phyloP scores from a whole-genome alignment of 768 basidiomycete species.

The Fibroporia radiculosa region DNA sequence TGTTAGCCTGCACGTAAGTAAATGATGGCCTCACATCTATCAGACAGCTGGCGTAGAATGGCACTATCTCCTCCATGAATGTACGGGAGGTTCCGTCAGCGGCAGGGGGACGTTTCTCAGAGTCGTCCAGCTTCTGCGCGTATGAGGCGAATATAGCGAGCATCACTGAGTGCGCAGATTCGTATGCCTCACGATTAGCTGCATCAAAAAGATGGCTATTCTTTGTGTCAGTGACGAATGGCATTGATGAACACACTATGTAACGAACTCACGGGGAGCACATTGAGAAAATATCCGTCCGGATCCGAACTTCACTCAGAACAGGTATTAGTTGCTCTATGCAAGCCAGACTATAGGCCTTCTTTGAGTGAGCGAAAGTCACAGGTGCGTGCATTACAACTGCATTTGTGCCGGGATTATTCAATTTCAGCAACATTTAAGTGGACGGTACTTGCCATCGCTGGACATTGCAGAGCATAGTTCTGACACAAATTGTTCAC shows the following conservation, averaged over 20 bases:
- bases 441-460: conserved; percentile 1
- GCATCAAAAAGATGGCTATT: conserved; percentile 60
- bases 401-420: background rate
- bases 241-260: too few species aligned
- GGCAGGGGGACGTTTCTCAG: conserved; percentile 6
- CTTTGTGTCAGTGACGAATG: too few species aligned
- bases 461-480: conserved; percentile 18
- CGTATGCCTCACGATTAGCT: conserved; percentile 65
- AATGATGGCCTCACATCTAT: conserved; percentile 58
- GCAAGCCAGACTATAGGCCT: conserved; percentile 61
- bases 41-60: conserved; percentile 66
- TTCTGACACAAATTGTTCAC: conserved; percentile 31
- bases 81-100: conserved; percentile 11
- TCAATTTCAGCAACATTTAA: background rate
- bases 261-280: conserved; percentile 54
- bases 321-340: conserved; percentile 72
- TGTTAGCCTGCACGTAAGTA: too few species aligned
- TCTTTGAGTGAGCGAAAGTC: conserved; percentile 24
- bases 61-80: conserved; percentile 53
- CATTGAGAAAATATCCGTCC: conserved; percentile 47
- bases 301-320: conserved; percentile 45
- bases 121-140: conserved; percentile 30
- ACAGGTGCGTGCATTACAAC: too few species aligned
- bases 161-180: conserved; percentile 81
- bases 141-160: conserved; percentile 64